A percentile compares a stretch with the other conserved stretches of the same genome.
Conservation (phyloP, 495 filamentous ascomycete species). For the Penicillium samsonianum region DNA sequence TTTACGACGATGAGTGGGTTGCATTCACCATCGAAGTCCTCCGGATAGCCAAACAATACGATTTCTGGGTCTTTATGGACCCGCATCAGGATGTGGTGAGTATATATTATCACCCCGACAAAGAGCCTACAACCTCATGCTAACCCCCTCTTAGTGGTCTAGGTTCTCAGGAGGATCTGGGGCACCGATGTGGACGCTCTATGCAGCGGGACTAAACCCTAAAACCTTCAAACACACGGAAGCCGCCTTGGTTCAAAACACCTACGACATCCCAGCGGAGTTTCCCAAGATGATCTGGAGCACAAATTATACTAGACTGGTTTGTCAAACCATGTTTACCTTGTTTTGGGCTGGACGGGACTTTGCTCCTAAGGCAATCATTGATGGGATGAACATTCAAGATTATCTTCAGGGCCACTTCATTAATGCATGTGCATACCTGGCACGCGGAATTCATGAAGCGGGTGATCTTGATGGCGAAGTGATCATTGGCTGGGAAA, state of each 20-base stretch:
- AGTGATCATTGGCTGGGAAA: conserved; percentile 94
- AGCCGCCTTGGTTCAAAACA: conserved; percentile 93
- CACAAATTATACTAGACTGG: conserved; percentile 90
- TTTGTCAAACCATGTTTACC: conserved; percentile 88
- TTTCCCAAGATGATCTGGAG: conserved; percentile 99
- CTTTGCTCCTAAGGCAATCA: conserved; percentile 94
- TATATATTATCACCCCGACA: conserved; percentile 13
- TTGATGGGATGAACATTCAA: conserved; percentile 93
- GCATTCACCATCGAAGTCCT: conserved; percentile 84
- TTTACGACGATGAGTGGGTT: conserved; percentile 94
- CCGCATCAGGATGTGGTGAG: conserved; percentile 93
- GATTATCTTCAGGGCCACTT: conserved; percentile 93
- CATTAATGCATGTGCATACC: conserved; percentile 71
- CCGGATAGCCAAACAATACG: conserved; percentile 80
- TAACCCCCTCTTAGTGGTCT: conserved; percentile 70
- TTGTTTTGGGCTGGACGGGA: conserved; percentile 90
- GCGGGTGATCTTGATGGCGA: conserved; percentile 87
- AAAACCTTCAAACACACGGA: conserved; percentile 80
- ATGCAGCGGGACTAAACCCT: conserved; percentile 89
- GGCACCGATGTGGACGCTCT: conserved; percentile 96
- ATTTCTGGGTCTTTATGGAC: conserved; percentile 96
- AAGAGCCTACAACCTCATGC: conserved; percentile 10
- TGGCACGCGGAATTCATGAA: conserved; percentile 83
- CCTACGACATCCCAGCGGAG: conserved; percentile 77
- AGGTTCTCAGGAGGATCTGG: conserved; percentile 91